These are phyloP conservation scores for Hypoxylon crocopeplum DNA, from an alignment of 495 filamentous ascomycete genomes.

Conservation along the genomic window DNA sequence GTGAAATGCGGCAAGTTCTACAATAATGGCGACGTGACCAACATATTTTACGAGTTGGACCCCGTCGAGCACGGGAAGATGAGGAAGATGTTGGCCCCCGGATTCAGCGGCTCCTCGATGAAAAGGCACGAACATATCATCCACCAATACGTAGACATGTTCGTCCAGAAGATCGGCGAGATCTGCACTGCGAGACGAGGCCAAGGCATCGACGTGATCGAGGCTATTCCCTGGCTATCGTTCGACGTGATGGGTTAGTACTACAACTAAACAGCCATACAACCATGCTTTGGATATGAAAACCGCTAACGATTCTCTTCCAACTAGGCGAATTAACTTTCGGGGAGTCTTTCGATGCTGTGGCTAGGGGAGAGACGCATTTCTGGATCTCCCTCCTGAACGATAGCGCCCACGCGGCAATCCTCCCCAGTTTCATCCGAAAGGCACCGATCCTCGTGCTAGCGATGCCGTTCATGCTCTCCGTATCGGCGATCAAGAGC, in stretches of 20 bases:
- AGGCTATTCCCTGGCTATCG: slow-evolving; percentile 54
- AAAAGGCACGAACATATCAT: slow-evolving; percentile 54
- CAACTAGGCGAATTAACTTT: slow-evolving; percentile 35
- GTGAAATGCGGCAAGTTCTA: slow-evolving; percentile 43
- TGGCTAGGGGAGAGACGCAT: slow-evolving; percentile 51
- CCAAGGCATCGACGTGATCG: slow-evolving; percentile 42
- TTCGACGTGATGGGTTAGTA: slow-evolving; percentile 59
- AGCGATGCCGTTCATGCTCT: slow-evolving; percentile 32
- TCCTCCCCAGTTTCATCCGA: slow-evolving; percentile 20
- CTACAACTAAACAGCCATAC: background rate
- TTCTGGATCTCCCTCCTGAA: slow-evolving; percentile 50
- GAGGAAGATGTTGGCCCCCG: slow-evolving; percentile 37
- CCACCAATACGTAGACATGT: slow-evolving; percentile 49
- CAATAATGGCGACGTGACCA: slow-evolving; percentile 36
- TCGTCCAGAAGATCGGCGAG: slow-evolving; percentile 46
- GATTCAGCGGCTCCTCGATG: slow-evolving; percentile 43
- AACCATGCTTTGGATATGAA: background rate
- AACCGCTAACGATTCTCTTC: background rate
- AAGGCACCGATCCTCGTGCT: slow-evolving; percentile 22
- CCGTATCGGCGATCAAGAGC: slow-evolving; percentile 21
- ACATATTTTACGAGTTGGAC: slow-evolving; percentile 34
- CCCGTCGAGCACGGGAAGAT: slow-evolving; percentile 42
- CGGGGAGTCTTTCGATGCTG: slow-evolving; percentile 58
- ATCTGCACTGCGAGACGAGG: slow-evolving; percentile 19
- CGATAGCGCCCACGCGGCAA: slow-evolving; percentile 34